Evolutionary conservation across 805 yeast genomes (phyloP).

Genomic region (Groenewaldozyma salmanticensis): DNA sequence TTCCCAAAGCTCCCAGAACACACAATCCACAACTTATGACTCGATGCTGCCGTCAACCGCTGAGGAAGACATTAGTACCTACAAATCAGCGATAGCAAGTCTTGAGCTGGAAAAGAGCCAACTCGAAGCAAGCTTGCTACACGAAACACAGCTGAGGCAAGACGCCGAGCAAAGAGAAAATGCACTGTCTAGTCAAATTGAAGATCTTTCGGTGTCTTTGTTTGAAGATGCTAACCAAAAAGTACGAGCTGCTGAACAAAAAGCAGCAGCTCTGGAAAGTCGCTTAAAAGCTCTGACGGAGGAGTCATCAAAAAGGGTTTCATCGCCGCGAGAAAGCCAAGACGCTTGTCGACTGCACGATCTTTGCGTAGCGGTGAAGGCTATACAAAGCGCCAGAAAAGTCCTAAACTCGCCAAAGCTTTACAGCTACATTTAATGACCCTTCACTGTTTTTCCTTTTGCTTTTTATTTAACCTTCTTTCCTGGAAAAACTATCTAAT

Average conservation of each 20-base stretch:
- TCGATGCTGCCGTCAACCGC: background rate
- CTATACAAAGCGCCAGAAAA: constrained; percentile 16
- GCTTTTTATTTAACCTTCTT: too few species aligned
- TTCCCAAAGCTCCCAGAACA: constrained; percentile 2
- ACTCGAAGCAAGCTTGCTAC: background rate
- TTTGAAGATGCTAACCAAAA: constrained; percentile 18
- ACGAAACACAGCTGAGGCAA: constrained; percentile 14
- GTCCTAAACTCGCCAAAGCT: constrained; percentile 13
- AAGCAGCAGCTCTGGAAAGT: background rate
- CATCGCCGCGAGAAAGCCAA: too few species aligned
- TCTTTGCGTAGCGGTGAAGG: constrained; percentile 10
- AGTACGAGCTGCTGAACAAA: constrained; percentile 12
- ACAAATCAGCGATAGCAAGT: background rate
- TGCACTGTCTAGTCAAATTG: constrained; percentile 14
- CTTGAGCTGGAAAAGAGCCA: constrained; percentile 3
- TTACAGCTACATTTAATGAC: constrained; percentile 12
- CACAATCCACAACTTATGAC: constrained; percentile 1
- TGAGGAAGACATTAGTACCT: background rate
- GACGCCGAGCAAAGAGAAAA: constrained; percentile 15
- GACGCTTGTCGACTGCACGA: background rate
- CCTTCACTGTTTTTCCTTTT: too few species aligned
- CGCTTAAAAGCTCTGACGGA: background rate
- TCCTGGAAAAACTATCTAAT: too few species aligned
- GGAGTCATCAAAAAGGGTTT: too few species aligned
- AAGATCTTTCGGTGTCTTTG: constrained; percentile 16